Evolutionary conservation across 179 eudicot genomes (phyloP).

Genomic region (Vitellaria paradoxa): DNA sequence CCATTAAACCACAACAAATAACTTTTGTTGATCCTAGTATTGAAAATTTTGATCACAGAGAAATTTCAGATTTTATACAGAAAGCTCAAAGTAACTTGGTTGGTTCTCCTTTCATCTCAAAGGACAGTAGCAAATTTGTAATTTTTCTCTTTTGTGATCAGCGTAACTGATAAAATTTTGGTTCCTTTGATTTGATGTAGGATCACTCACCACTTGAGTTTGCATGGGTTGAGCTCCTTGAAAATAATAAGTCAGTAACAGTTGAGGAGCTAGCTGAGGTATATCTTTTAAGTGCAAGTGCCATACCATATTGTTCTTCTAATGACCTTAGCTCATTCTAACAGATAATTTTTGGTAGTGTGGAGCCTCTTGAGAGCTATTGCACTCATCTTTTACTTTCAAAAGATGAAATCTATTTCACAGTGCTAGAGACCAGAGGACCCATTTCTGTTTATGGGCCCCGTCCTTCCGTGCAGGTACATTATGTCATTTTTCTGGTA

Average conservation of each 20-base stretch:
- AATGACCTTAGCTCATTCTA: slow-evolving; percentile 30
- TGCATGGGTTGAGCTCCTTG: slow-evolving; percentile 97
- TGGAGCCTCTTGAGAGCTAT: slow-evolving; percentile 91
- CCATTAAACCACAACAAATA: slow-evolving; percentile 95
- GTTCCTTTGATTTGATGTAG: too few relatives aligned
- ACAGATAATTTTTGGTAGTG: slow-evolving; percentile 92
- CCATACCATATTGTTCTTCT: slow-evolving; percentile 25
- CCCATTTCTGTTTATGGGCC: slow-evolving; percentile 67
- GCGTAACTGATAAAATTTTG: neutral
- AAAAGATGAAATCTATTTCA: slow-evolving; percentile 81
- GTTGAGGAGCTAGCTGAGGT: too few relatives aligned
- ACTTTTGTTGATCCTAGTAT: slow-evolving; percentile 83
- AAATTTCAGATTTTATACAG: slow-evolving; percentile 63
- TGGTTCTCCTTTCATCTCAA: too few relatives aligned
- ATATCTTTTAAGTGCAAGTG: too few relatives aligned
- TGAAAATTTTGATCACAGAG: slow-evolving; percentile 60
- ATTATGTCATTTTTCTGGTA: too few relatives aligned
- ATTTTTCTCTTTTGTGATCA: too few relatives aligned
- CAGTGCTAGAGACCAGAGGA: slow-evolving; percentile 61
- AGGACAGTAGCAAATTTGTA: too few relatives aligned
- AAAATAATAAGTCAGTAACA: slow-evolving; percentile 57
- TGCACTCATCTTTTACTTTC: slow-evolving; percentile 85
- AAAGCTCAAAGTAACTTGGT: too few relatives aligned
- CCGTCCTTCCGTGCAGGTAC: slow-evolving; percentile 70
- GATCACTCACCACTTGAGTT: slow-evolving; percentile 76